Conservation (phyloP, 1,284 basidiomycete species). For the Ceratobasidium sp. region DNA sequence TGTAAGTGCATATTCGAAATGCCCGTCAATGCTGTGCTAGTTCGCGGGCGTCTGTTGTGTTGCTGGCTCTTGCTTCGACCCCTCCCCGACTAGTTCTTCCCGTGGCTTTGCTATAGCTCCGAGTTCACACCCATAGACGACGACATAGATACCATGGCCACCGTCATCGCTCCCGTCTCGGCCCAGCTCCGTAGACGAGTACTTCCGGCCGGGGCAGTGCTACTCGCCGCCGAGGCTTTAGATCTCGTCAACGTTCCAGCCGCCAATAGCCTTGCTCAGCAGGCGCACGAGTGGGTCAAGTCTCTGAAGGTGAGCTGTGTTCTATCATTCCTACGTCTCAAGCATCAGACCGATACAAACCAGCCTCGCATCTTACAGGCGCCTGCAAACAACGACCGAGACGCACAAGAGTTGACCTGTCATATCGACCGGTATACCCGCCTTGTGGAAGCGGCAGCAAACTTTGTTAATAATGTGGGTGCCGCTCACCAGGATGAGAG, state of each 20-base stretch:
- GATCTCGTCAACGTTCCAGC: conserved; percentile 4
- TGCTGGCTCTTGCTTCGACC: too few relatives aligned
- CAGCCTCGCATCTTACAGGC: conserved; percentile 10
- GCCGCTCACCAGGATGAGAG: neutral
- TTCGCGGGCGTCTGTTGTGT: too few relatives aligned
- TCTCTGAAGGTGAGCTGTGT: neutral
- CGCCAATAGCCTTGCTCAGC: neutral
- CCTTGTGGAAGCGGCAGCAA: neutral
- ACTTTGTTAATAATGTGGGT: neutral
- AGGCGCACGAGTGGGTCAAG: neutral
- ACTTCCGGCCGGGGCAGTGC: neutral
- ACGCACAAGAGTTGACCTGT: neutral
- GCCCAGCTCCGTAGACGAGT: neutral
- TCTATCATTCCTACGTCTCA: neutral
- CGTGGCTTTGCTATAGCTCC: too few relatives aligned
- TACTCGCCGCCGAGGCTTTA: neutral
- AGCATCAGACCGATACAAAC: neutral
- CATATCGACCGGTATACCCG: neutral
- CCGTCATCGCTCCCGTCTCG: neutral
- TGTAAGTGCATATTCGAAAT: too few relatives aligned
- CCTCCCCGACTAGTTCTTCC: too few relatives aligned
- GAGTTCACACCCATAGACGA: neutral
- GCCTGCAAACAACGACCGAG: conserved; percentile 1
- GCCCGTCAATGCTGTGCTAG: too few relatives aligned
- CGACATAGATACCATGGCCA: neutral